A percentile compares a stretch with the other conserved stretches of the same genome.
phyloP scores from a whole-genome alignment of 345 rosid species.

The Odontarrhena argentea region DNA sequence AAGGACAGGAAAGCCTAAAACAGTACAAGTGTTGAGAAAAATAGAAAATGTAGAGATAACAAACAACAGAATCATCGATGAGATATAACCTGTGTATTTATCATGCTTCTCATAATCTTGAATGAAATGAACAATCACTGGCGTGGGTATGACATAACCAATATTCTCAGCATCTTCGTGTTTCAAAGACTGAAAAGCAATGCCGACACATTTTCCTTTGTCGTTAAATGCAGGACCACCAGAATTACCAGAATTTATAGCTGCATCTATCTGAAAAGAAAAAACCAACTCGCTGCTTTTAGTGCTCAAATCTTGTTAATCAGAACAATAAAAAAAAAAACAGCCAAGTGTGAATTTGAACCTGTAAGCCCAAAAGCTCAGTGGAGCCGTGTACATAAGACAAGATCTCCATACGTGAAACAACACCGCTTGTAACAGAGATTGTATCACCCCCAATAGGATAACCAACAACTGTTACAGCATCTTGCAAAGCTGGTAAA shows the following conservation, averaged over 20 bases:
- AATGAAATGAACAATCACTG: conserved; percentile 85
- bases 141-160: conserved; percentile 95
- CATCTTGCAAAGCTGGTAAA: conserved; percentile 94
- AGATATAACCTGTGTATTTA: conserved; percentile 67
- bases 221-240: conserved; percentile 99
- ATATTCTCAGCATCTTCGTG: conserved; percentile 95
- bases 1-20: conserved; percentile 80
- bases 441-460: conserved; percentile 97
- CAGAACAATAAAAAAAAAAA: background rate
- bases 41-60: conserved; percentile 11
- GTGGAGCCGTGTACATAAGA: conserved; percentile 93
- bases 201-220: conserved; percentile 86
- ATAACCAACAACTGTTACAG: conserved; percentile 95
- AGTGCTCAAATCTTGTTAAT: conserved; percentile 1
- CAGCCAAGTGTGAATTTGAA: conserved; percentile 8
- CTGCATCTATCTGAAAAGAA: conserved; percentile 82
- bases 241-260: conserved; percentile 95
- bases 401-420: conserved; percentile 86
- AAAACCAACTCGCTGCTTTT: background rate
- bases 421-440: conserved; percentile 97
- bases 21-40: conserved; percentile 24
- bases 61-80: conserved; percentile 4
- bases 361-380: conserved; percentile 94
- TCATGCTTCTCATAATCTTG: conserved; percentile 88
- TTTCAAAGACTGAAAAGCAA: conserved; percentile 96